Evolutionary conservation across 2,329 filamentous ascomycete species (phyloP), one percentile per base, ranked within the genome.

Genomic region (Mycosphaerella sp.): DNA sequence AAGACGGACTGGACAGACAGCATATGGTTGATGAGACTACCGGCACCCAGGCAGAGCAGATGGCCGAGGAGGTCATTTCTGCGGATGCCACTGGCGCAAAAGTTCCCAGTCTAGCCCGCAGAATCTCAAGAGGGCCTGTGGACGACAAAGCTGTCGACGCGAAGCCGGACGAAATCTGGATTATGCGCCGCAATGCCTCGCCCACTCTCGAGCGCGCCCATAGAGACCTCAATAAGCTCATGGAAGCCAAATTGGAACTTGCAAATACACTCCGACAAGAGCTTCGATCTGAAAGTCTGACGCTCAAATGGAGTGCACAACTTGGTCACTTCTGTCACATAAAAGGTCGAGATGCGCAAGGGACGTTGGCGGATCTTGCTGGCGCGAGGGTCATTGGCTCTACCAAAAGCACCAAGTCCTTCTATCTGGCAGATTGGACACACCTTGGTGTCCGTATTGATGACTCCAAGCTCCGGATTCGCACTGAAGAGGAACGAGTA

Each of bases 261-360:
- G 79, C 78, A 8, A 73, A 79, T 14, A 70, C 71, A 4, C 75
- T 97, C 17, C 81, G 83, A 47, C 68, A 77, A 10, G 75, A 79
- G 4, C 75, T 91, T 39, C 68, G 70, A 54, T 61, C 53, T 63
- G 71, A 51, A 5, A 84, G 78, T 52, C 77, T 97, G 39, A 86
- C 82, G 0, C 78, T 98, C 16, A 87, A 85, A 62, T 97, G 89
- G 86, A 89, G 85, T 1, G 86, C 91, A 0, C 85, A 84, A 12
- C 77, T 95, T 1, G 91, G 93, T 7, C 88, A 98, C 67, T 87
- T 95, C 63, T 90, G 87, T 61, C 90, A 97, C 66, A 79, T 97
- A 61, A 93, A 85, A 68, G 89, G 89, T 30, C 90, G 86, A 66
- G 86, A 93, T 62, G 73, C 79, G 5, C 69, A 74, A 51, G 69